These are phyloP conservation scores for Psidium friedrichsthalianum DNA, from an alignment of 345 rosid species.

Conservation along the genomic window DNA sequence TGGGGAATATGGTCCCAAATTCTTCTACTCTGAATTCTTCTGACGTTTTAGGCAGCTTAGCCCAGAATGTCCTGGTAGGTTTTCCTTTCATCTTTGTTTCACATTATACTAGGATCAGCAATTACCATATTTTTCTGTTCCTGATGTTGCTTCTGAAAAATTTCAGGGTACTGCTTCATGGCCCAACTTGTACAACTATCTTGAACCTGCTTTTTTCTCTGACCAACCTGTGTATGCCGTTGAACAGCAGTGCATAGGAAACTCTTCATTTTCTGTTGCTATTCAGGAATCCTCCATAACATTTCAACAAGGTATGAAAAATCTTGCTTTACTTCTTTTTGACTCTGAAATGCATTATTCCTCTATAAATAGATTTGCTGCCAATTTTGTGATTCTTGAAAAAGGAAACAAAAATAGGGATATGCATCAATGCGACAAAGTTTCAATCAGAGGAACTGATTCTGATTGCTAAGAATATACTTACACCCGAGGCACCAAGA, in stretches of 20 bases:
- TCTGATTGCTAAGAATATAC: neutral
- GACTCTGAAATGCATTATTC: neutral
- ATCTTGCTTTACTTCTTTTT: neutral
- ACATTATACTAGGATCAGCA: neutral
- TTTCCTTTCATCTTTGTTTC: neutral
- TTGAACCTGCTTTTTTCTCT: conserved; percentile 54
- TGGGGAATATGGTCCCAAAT: conserved; percentile 35
- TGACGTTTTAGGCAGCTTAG: conserved; percentile 19
- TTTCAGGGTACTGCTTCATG: conserved; percentile 62
- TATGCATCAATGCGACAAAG: neutral
- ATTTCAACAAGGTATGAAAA: conserved; percentile 26
- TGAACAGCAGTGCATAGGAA: conserved; percentile 43
- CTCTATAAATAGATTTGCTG: neutral
- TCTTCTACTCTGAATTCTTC: conserved; percentile 26
- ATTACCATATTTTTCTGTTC: neutral
- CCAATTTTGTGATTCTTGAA: neutral
- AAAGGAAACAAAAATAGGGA: neutral
- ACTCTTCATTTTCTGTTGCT: conserved; percentile 23
- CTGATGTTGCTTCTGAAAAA: neutral
- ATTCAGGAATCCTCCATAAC: conserved; percentile 3
- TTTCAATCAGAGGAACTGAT: neutral
- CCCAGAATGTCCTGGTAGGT: conserved; percentile 48
- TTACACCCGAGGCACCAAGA: neutral
- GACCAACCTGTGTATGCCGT: conserved; percentile 39
- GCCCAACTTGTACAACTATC: conserved; percentile 19